Evolutionary conservation across 148 eudicot species (phyloP), one percentile per base, ranked within the genome.

Genomic region (Fallopia convolvulus): DNA sequence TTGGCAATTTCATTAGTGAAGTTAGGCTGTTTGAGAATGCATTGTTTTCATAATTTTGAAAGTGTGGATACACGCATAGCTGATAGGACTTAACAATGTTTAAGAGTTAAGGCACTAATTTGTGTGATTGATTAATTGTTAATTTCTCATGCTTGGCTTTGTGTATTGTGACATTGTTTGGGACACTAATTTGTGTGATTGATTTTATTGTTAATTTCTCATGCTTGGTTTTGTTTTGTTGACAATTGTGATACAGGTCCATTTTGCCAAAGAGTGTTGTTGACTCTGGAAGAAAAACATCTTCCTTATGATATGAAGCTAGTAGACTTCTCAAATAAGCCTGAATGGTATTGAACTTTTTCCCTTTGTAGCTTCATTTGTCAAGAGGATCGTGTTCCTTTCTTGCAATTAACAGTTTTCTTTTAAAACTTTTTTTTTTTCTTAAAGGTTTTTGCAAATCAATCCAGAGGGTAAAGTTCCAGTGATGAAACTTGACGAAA

Each of bases 391-490:
- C 7, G 9, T 36, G 9, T 9, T 30, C 41, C 20, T 75, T 52
- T 33, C 26, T 75, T 55, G 77, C 63, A 20, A 53, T 26, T 55
- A 39, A 55, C 6, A 7, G 20, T 13, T 26, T 33, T 52, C 61
- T 60, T 60, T 6, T 30, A 15, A 44, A 44, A 44, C 42, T 9
- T 8, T 53, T 65, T 8, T 53, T 65, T 66, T 39, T 68, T 21
- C 23, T 42, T 21, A 77, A 61, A 92, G 99, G 99, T 88, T 94
- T 82, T 84, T 89, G 52, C 79, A 85, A 60, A 70, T 94, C 63
- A 90, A 87, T 77, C 93, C 99, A 21, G 99, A 92, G 50, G 97
- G 99, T 52, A 92, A 94, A 87, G 99, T 94, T 73, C 99, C 99
- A 14, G 83, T 92, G 39, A 48, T 92, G 47, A 94, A 94, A 82